Base-by-base conservation (phyloP, 1,284 basidiomycete species). In the Heterobasidion irregulare region DNA sequence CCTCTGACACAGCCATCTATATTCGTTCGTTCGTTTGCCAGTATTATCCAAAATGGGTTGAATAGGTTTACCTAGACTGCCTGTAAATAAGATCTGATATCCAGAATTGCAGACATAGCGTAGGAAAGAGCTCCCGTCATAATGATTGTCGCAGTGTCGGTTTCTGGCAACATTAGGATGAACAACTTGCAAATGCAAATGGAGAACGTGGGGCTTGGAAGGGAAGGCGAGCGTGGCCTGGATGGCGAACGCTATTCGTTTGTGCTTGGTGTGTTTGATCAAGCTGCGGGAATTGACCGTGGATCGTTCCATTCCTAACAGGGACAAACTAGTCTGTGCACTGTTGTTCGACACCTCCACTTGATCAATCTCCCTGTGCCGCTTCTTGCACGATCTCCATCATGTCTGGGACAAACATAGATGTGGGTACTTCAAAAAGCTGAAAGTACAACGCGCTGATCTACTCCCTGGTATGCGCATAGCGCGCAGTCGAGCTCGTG, bases 401-500 rank as follows among this genome's bases (percentile, higher is more conserved):
- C 52, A 72, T 71, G 70, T 63, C 68, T 47, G 52, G 55, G 52
- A 59, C 61, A 35, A 73, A 69, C 55, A 59, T 74, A 59, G 71
- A 73, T 56, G 72, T 73, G 59, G 61, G 67, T 68, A 26, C 15
- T n/a, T 43, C 46, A 41, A 15, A 41, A 16, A 8, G 18, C 13
- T 47, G 8, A 10, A 6, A 3, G 12, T 15, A 5, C 18, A 3
- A 15, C 26, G 10, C 9, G 8, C 16, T 41, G 8, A 13, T 49
- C 41, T 36, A 35, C 15, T 12, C 33, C 16, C 35, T 52, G 41
- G 34, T 54, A 33, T 33, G 4, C 3, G n/a, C 35, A n/a, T 52
- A 98, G 94, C 89, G 89, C 70, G 96, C 95, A 38, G 94, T 98
- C 66, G 91, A 94, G 66, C 85, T 98, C 60, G 94, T 98, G 47